Conservation (phyloP, 2,329 filamentous ascomycete genomes). For the Neophaeococcomyces mojaviensis region DNA sequence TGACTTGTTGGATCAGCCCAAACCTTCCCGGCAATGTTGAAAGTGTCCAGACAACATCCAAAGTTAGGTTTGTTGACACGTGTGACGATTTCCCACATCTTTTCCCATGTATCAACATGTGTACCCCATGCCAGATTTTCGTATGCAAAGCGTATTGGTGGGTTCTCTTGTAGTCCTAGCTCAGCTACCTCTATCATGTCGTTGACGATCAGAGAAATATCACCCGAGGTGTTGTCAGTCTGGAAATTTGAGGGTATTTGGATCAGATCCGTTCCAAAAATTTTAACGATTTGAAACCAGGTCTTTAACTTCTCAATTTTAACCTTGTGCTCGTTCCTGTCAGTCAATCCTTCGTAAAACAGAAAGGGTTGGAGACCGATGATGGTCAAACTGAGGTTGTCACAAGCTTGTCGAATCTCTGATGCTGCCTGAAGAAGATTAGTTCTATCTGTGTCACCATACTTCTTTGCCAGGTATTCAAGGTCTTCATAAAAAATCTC, state of each 20-base stretch:
- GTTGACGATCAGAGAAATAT: conserved; percentile 44
- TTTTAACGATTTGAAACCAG: conserved; percentile 62
- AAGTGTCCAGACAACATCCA: conserved; percentile 68
- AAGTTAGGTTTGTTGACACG: conserved; percentile 63
- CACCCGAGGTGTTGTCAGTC: conserved; percentile 31
- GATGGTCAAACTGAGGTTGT: conserved; percentile 8
- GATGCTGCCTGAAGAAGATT: conserved; percentile 53
- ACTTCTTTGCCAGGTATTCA: conserved; percentile 45
- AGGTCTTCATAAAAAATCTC: conserved; percentile 76
- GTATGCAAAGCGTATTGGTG: conserved; percentile 60
- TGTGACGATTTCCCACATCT: conserved; percentile 59
- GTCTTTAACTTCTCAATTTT: conserved; percentile 54
- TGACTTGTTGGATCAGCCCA: conserved; percentile 58
- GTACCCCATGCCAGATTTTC: conserved; percentile 68
- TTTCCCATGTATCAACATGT: conserved; percentile 62
- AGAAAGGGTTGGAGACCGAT: conserved; percentile 61
- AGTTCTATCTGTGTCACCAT: conserved; percentile 21
- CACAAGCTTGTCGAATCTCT: conserved; percentile 44
- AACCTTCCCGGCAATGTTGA: conserved; percentile 65
- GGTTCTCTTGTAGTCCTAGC: conserved; percentile 50
- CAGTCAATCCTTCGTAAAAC: conserved; percentile 65
- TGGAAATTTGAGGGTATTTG: conserved; percentile 67
- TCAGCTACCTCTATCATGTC: conserved; percentile 43
- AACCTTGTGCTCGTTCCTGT: conserved; percentile 51
- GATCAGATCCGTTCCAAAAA: conserved; percentile 62